Base-by-base conservation (phyloP, 2,329 filamentous ascomycete genomes). In the Daldinia sp. region DNA sequence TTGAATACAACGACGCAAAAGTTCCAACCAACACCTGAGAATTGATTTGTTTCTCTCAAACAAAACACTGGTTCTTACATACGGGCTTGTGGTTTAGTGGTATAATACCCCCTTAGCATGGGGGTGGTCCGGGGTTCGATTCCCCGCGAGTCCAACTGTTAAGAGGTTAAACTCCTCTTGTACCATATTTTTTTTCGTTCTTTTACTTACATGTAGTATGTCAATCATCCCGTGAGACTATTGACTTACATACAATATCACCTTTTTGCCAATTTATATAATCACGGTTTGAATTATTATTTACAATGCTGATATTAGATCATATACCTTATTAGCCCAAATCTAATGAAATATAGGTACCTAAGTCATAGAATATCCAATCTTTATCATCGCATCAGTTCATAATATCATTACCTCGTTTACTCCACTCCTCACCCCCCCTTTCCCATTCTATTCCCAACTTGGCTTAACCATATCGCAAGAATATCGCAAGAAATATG, bases 101-200 rank as follows among this genome's bases (percentile, higher is more conserved):
- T 72, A 72, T 72, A 72, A 72, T 72, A 67, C 70, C 71, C 70
- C 63, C 70, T 72, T 72, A 72, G 70, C 68, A 81, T 82, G 80
- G 80, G 80, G 77, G 81, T 78, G 81, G 81, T 82, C 80, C 78
- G 77, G 79, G 80, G 80, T 82, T 82, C 79, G 80, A 82, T 82
- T 82, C 80, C 80, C 81, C 77, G 80, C 79, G 77, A 80, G 80
- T 82, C 81, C 81, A 82, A 37, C 57, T 9, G 10, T 53, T 44
- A 50, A 50, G 67, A 70, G 68, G 65, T 68, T 68, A 54, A 28
- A 68, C 60, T 66, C 65, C 68, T 70, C 68, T 61, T 60, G 44
- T 68, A 61, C 68, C 68, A 61, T 46, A 35, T 33, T 51, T 67
- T 64, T 66, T 53, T 28, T 26, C 28, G 2, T 35, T 53, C 20